Percentiles rank a stretch among this genome's conserved stretches.
phyloP scores from a whole-genome alignment of 208 protist species.

The Herpetomonas muscarum region DNA sequence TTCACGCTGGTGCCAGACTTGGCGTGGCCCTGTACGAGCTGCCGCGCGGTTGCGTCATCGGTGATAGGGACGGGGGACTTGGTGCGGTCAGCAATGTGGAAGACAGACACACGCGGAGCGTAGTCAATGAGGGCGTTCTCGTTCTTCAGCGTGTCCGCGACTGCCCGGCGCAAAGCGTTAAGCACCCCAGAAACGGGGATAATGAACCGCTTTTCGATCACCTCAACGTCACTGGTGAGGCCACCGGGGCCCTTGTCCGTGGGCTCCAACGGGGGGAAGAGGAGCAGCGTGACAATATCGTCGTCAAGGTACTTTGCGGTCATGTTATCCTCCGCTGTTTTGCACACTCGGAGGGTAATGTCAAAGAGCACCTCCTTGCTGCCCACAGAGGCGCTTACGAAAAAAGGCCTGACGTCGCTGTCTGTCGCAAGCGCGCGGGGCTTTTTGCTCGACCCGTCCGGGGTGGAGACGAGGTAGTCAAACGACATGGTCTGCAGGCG shows the following conservation, averaged over 20 bases:
- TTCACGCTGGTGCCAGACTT: constrained; percentile 13
- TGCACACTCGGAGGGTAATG: constrained; percentile 8
- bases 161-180: constrained; percentile 23
- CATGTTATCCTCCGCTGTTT: not conserved
- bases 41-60: constrained; percentile 18
- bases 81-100: constrained; percentile 1
- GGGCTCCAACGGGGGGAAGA: constrained; percentile 21
- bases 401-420: constrained; percentile 17
- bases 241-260: not conserved
- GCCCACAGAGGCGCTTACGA: constrained; percentile 5
- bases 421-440: constrained; percentile 11
- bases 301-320: constrained; percentile 30
- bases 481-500: constrained; percentile 54
- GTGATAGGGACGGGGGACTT: constrained; percentile 3
- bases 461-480: constrained; percentile 24
- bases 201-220: constrained; percentile 45
- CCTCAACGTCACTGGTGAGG: constrained; percentile 5
- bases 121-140: constrained; percentile 2
- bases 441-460: not conserved
- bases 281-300: constrained; percentile 41
- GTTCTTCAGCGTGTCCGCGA: constrained; percentile 25
- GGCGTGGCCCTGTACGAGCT: constrained; percentile 25
- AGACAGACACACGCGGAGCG: constrained; percentile 1
- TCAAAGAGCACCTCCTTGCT: constrained; percentile 23
- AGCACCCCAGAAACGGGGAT: constrained; percentile 32